A percentile compares a stretch with the other conserved stretches of the same genome.
Evolutionary conservation across 1,139 yeast species (phyloP).

Genomic region (Yamadazyma atlantica): DNA sequence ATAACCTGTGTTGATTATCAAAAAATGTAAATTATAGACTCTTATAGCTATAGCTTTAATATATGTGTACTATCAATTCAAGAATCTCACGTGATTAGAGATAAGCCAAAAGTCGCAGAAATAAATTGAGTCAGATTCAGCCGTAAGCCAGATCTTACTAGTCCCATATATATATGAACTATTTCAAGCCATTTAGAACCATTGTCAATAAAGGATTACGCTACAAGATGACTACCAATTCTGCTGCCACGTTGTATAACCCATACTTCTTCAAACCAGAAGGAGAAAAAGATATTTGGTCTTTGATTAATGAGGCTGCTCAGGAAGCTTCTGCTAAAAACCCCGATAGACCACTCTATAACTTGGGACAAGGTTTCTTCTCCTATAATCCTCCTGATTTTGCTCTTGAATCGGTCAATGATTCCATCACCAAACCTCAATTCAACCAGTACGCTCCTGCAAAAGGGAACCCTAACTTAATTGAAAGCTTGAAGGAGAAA

Average conservation of each 20-base stretch:
- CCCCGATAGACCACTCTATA: conserved; percentile 71
- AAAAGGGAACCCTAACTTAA: conserved; percentile 76
- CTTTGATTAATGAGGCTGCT: conserved; percentile 92
- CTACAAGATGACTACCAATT: conserved; percentile 7
- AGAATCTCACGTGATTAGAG: neutral
- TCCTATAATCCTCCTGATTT: conserved; percentile 92
- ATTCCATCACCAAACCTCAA: conserved; percentile 68
- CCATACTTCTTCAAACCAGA: conserved; percentile 58
- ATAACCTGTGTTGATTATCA: neutral
- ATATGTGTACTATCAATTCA: too few relatives aligned
- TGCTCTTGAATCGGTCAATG: conserved; percentile 79
- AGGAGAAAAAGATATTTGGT: conserved; percentile 87
- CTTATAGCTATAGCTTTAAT: neutral
- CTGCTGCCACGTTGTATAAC: conserved; percentile 39
- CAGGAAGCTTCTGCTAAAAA: conserved; percentile 53
- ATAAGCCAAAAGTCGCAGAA: neutral
- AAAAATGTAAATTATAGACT: neutral
- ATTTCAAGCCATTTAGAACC: neutral
- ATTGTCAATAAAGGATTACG: neutral
- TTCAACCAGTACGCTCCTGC: conserved; percentile 93
- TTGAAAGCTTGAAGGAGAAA: conserved; percentile 65
- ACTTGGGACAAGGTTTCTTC: conserved; percentile 95
- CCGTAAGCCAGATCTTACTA: too few relatives aligned
- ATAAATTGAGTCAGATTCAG: neutral
- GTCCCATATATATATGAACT: neutral